phyloP scores from a whole-genome alignment of 768 basidiomycete species.

The Lactarius quietus region DNA sequence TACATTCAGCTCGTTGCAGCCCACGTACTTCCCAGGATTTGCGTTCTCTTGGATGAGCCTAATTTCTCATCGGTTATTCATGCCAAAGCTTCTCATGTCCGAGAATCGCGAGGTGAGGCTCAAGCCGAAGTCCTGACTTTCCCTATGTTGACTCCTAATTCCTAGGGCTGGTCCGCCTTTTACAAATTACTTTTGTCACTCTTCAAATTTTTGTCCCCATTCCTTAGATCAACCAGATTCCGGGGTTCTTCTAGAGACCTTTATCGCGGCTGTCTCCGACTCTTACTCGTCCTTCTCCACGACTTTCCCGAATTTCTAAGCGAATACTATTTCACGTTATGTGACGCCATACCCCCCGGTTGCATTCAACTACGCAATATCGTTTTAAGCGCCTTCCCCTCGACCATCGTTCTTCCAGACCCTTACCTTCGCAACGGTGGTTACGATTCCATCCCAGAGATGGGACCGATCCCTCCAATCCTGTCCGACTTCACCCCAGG shows the following conservation, averaged over 20 bases:
- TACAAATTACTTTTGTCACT: slow-evolving; percentile 91
- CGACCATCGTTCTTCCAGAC: slow-evolving; percentile 75
- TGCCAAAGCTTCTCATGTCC: slow-evolving; percentile 88
- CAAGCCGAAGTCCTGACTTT: not conserved
- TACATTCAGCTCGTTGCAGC: slow-evolving; percentile 93
- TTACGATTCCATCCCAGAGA: slow-evolving; percentile 78
- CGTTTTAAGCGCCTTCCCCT: slow-evolving; percentile 93
- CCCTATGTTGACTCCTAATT: slow-evolving; percentile 1
- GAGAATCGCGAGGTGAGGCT: slow-evolving; percentile 77
- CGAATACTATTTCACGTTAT: slow-evolving; percentile 94
- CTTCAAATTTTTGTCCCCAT: slow-evolving; percentile 91
- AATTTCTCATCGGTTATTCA: slow-evolving; percentile 93
- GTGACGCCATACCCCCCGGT: slow-evolving; percentile 86
- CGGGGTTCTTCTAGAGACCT: slow-evolving; percentile 78
- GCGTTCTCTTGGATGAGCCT: slow-evolving; percentile 98
- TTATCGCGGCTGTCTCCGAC: slow-evolving; percentile 84
- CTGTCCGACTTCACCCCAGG: slow-evolving; percentile 86
- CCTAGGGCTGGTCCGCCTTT: slow-evolving; percentile 90
- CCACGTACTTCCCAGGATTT: slow-evolving; percentile 95
- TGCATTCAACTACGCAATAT: slow-evolving; percentile 97
- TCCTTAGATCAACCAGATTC: slow-evolving; percentile 80
- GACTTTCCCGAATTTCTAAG: slow-evolving; percentile 99
- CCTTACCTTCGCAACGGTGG: slow-evolving; percentile 74
- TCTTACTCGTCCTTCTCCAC: slow-evolving; percentile 92
- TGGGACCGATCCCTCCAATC: slow-evolving; percentile 89